A percentile compares a stretch with the other conserved stretches of the same genome.
These are phyloP conservation scores for Polyporus arcularius DNA, from an alignment of 768 basidiomycete species.

Conservation along the genomic window DNA sequence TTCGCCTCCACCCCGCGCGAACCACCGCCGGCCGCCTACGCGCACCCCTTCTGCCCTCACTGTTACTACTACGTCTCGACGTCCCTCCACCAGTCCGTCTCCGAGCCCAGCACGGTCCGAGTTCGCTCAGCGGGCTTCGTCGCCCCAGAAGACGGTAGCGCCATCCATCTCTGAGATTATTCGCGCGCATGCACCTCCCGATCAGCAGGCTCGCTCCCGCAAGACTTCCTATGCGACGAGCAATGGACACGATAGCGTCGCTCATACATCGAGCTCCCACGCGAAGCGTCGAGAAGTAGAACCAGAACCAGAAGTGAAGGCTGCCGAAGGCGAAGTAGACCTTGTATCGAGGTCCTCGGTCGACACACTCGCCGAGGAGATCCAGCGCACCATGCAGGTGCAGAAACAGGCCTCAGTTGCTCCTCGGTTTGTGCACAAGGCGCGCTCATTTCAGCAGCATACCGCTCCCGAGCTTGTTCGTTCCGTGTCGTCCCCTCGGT, in stretches of 20 bases:
- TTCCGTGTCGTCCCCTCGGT: slow-evolving; percentile 19
- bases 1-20: slow-evolving; percentile 8
- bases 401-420: slow-evolving; percentile 45
- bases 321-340: slow-evolving; percentile 61
- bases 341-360: slow-evolving; percentile 79
- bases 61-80: not conserved
- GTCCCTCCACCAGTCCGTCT: slow-evolving; percentile 1
- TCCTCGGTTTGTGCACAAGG: slow-evolving; percentile 32
- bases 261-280: slow-evolving; percentile 32
- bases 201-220: slow-evolving; percentile 45
- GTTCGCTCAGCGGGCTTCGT: slow-evolving; percentile 17
- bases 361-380: slow-evolving; percentile 86
- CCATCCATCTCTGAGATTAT: slow-evolving; percentile 92
- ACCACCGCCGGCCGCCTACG: not conserved
- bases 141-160: slow-evolving; percentile 48
- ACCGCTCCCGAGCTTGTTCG: slow-evolving; percentile 22
- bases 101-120: slow-evolving; percentile 17
- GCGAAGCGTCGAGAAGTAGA: slow-evolving; percentile 56
- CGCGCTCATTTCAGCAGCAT: slow-evolving; percentile 29
- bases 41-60: slow-evolving; percentile 6
- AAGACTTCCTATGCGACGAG: slow-evolving; percentile 51
- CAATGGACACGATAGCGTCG: slow-evolving; percentile 39
- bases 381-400: slow-evolving; percentile 65
- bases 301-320: slow-evolving; percentile 47
- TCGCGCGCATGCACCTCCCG: slow-evolving; percentile 68